Conservation (phyloP, 163 green algal species). For the Coccomyxa subellipsoidea region DNA sequence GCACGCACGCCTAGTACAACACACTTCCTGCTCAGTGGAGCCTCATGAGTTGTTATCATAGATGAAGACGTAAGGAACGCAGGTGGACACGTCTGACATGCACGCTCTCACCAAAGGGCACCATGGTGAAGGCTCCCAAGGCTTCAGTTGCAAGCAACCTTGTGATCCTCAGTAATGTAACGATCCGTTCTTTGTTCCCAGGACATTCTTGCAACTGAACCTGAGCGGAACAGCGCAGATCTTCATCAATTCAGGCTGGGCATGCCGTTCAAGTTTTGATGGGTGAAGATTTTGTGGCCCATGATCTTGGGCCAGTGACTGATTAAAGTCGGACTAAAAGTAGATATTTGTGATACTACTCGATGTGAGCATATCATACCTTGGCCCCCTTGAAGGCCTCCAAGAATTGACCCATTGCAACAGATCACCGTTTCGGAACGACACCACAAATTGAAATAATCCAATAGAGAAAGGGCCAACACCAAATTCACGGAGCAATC, state of each 20-base stretch:
- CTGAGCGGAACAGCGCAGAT: not conserved
- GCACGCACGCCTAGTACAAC: constrained; percentile 22
- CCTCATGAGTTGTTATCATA: not conserved
- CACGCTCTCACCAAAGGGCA: constrained; percentile 22
- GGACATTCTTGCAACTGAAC: not conserved
- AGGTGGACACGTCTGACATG: not conserved
- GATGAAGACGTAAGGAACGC: not conserved
- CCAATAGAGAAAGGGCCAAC: too few species aligned
- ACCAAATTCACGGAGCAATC: too few species aligned
- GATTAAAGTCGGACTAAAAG: too few species aligned
- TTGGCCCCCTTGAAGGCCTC: constrained; percentile 37
- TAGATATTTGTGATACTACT: not conserved
- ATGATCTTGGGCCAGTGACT: too few species aligned
- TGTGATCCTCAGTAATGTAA: constrained; percentile 9
- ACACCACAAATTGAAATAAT: not conserved
- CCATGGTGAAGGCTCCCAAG: constrained; percentile 25
- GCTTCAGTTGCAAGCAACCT: constrained; percentile 29
- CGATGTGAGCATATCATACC: not conserved
- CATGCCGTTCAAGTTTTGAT: too few species aligned
- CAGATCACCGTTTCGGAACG: not conserved
- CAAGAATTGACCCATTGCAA: constrained; percentile 25
- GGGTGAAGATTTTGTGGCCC: too few species aligned
- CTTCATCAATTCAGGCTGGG: not conserved
- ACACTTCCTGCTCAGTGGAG: not conserved
- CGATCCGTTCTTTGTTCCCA: not conserved